Base-by-base conservation (phyloP, 1,284 basidiomycete species). In the Afroboletus lepidellus region DNA sequence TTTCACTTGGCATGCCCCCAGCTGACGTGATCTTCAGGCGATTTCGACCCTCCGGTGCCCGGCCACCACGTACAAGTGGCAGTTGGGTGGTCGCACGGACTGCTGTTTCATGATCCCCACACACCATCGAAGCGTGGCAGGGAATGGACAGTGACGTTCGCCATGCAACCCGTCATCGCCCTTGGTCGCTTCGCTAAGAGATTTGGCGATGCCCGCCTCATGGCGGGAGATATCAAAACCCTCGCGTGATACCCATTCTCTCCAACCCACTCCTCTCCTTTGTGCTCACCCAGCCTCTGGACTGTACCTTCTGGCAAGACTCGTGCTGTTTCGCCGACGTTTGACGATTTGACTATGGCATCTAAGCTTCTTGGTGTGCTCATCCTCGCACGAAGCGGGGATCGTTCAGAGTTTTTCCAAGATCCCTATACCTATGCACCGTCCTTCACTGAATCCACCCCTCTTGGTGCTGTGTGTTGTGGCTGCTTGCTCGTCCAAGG, bases 311-410 rank as follows among this genome's bases (percentile, higher is more conserved):
- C 45, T 30, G 30, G 27, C 27, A 46, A 36, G 7, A 43, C 32
- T 15, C n/a, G 21, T 43, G 24, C n/a, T 36, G 45, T 41, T 24
- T 41, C 20, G 11, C 34, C 29, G 5, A 38, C 48, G n/a, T 45
- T 49, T 52, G 36, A 64, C 63, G 41, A 66, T 46, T 51, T 48
- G 24, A 63, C 33, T 16, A 67, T 62, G 63, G 75, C 84, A 72
- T 81, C 84, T 60, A 80, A 78, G 70, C 81, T 92, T 56, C 81
- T 88, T 58, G 92, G 91, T 66, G 85, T 90, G 55, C 82, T 94
- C 62, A 77, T 92, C 65, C 77, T 94, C 63, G 85, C 87, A 53
- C 84, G 90, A 56, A 92, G 90, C 60, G 92, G 91, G 54, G 92
- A 92, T 72, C 81, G 90, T 54, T 75, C 76, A 57, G 81, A 79